These are phyloP conservation scores for Sugiyamaella castrensis DNA, from an alignment of 1,139 yeast genomes.

Conservation along the genomic window DNA sequence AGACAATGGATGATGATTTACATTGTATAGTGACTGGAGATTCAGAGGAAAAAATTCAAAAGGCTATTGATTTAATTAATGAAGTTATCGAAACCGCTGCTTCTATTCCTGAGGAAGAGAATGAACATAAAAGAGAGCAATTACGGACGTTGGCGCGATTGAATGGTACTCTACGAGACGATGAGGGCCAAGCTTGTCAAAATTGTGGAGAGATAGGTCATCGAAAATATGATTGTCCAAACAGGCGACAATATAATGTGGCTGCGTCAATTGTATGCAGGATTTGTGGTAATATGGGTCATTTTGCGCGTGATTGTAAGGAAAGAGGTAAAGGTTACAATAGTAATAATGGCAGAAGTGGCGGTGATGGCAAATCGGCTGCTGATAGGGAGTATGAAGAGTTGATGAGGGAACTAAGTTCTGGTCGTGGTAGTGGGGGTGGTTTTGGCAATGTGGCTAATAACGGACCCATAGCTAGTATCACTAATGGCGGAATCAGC, in stretches of 20 bases:
- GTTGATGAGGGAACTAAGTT: constrained; percentile 48
- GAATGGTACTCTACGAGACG: constrained; percentile 91
- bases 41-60: constrained; percentile 68
- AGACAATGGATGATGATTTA: constrained; percentile 69
- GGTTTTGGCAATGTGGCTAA: constrained; percentile 14
- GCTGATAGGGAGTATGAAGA: constrained; percentile 50
- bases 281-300: constrained; percentile 80
- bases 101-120: constrained; percentile 87
- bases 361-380: constrained; percentile 21
- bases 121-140: constrained; percentile 87
- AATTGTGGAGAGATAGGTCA: constrained; percentile 62
- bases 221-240: constrained; percentile 59
- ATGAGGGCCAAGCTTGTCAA: constrained; percentile 64
- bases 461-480: neutral
- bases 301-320: constrained; percentile 83
- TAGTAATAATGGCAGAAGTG: neutral
- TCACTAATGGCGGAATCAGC: neutral
- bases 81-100: constrained; percentile 77
- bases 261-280: constrained; percentile 64
- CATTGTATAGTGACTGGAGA: constrained; percentile 90
- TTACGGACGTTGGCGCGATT: constrained; percentile 86
- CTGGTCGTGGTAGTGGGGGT: constrained; percentile 10
- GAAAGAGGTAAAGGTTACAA: constrained; percentile 28
- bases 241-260: constrained; percentile 51
- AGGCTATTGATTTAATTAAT: constrained; percentile 72